A percentile compares a stretch with the other conserved stretches of the same genome.
Conservation (phyloP, 179 eudicot species). For the Sideroxylon spinosum region DNA sequence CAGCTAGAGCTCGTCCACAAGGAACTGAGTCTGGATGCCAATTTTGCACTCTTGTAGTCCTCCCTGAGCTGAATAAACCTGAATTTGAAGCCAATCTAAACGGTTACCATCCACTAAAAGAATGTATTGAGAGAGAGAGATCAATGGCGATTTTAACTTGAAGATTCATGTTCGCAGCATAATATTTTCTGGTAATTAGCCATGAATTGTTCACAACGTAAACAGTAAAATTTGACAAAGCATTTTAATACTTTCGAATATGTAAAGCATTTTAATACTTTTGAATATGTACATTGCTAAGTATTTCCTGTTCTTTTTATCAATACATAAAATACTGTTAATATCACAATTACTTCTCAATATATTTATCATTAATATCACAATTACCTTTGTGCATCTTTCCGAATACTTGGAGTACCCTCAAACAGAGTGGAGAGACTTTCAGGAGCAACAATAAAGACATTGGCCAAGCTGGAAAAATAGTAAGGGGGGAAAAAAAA, state of each 20-base stretch:
- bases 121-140: too few species aligned
- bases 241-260: background rate
- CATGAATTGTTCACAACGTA: background rate
- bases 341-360: background rate
- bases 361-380: background rate
- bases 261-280: background rate
- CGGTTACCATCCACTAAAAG: background rate
- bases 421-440: slow-evolving; percentile 84
- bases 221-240: background rate
- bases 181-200: background rate
- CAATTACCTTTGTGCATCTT: slow-evolving; percentile 65
- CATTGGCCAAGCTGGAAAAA: slow-evolving; percentile 82
- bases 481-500: background rate
- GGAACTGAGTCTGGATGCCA: slow-evolving; percentile 80
- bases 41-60: slow-evolving; percentile 85
- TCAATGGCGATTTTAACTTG: background rate
- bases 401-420: slow-evolving; percentile 87
- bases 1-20: slow-evolving; percentile 39
- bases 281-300: background rate
- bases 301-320: background rate
- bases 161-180: background rate
- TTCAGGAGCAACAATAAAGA: slow-evolving; percentile 93
- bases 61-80: slow-evolving; percentile 95
- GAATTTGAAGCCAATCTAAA: slow-evolving; percentile 21
- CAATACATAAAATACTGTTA: too few species aligned